Percentiles rank a stretch among this genome's conserved stretches.
These are phyloP conservation scores for Pythium oligandrum DNA, from an alignment of 352 stramenopile genomes.

Conservation along the genomic window DNA sequence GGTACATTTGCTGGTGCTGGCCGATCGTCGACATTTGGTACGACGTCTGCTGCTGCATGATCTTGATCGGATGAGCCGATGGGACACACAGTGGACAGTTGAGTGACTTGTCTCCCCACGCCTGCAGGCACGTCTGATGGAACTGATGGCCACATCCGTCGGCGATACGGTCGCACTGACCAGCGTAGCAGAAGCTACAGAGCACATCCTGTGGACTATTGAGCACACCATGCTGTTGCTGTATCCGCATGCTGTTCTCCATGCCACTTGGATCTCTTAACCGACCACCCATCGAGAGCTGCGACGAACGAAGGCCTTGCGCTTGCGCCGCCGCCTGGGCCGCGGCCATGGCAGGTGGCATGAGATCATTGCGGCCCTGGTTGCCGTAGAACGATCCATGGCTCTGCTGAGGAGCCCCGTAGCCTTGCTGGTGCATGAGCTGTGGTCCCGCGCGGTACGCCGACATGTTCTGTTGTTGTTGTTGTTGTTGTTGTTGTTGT, in stretches of 20 bases:
- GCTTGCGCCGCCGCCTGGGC: no score
- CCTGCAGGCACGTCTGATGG: slow-evolving; percentile 53
- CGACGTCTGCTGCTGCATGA: slow-evolving; percentile 12
- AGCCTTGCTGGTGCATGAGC: slow-evolving; percentile 16
- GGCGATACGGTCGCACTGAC: slow-evolving; percentile 37
- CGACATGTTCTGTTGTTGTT: slow-evolving; percentile 14
- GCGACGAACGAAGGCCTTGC: no score
- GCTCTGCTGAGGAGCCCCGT: neutral
- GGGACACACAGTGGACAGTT: slow-evolving; percentile 16
- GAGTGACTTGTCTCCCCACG: slow-evolving; percentile 53
- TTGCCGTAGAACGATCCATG: neutral
- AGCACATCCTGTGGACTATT: slow-evolving; percentile 15
- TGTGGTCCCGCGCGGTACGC: slow-evolving; percentile 6
- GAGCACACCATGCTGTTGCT: slow-evolving; percentile 3
- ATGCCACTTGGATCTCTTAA: neutral
- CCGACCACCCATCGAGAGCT: neutral
- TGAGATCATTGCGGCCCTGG: no score
- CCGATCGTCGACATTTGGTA: neutral
- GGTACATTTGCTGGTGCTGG: slow-evolving; percentile 4
- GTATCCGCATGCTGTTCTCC: neutral
- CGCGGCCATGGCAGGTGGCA: no score
- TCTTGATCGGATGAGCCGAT: slow-evolving; percentile 13
- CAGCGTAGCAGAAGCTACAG: slow-evolving; percentile 20
- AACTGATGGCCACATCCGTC: slow-evolving; percentile 66
- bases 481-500: slow-evolving; percentile 7